Evolutionary conservation across 345 rosid genomes (phyloP), one percentile per base, ranked within the genome.

Genomic region (Aquilaria yunnanensis): DNA sequence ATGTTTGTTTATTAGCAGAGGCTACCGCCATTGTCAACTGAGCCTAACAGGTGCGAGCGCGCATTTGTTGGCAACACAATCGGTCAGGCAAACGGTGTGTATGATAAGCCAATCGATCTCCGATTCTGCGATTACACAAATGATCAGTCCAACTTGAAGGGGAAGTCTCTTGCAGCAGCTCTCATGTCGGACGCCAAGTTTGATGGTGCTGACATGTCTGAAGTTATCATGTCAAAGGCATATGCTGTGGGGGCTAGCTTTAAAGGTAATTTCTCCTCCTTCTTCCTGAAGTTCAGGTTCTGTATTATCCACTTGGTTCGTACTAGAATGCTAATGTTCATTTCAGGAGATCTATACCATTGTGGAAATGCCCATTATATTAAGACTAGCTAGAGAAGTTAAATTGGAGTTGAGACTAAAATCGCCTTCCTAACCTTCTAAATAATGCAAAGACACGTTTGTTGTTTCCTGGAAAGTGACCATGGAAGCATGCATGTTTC

Each of bases 221-320:
- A 90, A 73, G 98, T 87, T 9, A 89, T 93, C n/a, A 93, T 93
- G 97, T 93, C 97, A 14, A 93, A 93, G 80, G 98, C 98, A 59
- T 90, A 86, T 59, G 98, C 98, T 50, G 98, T 80, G 6, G 97
- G 86, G 75, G 98, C 97, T 62, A 93, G 98, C 83, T 93, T 93
- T 75, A 85, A 86, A 65, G 97, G 98, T 90, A 75, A 81, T 66
- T 54, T 59, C 29, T 50, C 30, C 56, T 59, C 10, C 9, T 57
- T 43, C 31, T 60, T 56, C 10, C 10, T 31, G 14, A 16, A 34
- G 23, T 45, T 16, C 46, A 37, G 10, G 31, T 48, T 32, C 12
- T 43, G 13, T 3, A 52, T n/a, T 45, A n/a, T 41, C 51, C 12
- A 47, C 11, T 16, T 29, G 1, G 11, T 23, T 14, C 12, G 16